Conservation (phyloP, 2,329 filamentous ascomycete genomes). For the Aspergillus uvarum region DNA sequence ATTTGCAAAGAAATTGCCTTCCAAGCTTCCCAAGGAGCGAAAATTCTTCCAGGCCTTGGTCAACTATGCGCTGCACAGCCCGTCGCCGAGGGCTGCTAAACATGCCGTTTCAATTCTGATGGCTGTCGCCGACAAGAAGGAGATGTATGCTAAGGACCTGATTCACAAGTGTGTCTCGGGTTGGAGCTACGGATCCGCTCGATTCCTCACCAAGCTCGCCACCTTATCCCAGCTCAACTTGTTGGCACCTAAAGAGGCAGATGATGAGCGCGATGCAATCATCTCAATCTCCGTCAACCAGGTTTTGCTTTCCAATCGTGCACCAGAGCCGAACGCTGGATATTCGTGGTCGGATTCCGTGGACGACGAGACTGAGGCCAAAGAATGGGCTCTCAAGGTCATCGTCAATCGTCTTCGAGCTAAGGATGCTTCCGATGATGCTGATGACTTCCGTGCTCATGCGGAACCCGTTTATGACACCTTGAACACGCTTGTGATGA, state of each 20-base stretch:
- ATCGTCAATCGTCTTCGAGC: slow-evolving; percentile 81
- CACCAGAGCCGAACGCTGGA: slow-evolving; percentile 52
- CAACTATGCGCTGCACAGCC: slow-evolving; percentile 78
- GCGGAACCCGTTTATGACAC: slow-evolving; percentile 73
- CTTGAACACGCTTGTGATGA: slow-evolving; percentile 71
- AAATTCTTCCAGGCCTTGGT: slow-evolving; percentile 79
- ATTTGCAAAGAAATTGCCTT: slow-evolving; percentile 81
- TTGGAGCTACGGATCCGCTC: slow-evolving; percentile 69
- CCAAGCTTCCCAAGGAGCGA: slow-evolving; percentile 77
- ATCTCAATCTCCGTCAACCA: slow-evolving; percentile 74
- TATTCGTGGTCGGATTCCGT: slow-evolving; percentile 69
- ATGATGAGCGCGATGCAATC: slow-evolving; percentile 73
- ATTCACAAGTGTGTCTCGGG: slow-evolving; percentile 72
- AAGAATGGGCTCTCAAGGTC: slow-evolving; percentile 78
- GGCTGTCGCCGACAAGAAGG: slow-evolving; percentile 71
- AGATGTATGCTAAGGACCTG: slow-evolving; percentile 82
- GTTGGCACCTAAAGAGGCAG: slow-evolving; percentile 68
- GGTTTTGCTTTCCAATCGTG: slow-evolving; percentile 69
- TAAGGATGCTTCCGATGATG: slow-evolving; percentile 50
- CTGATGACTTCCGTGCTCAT: slow-evolving; percentile 49
- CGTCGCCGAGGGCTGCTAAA: slow-evolving; percentile 80
- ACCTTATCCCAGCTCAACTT: slow-evolving; percentile 68
- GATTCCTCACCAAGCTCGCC: slow-evolving; percentile 65
- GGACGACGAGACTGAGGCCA: slow-evolving; percentile 79
- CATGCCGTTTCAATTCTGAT: slow-evolving; percentile 90